These are phyloP conservation scores for Tetradesmus obliquus DNA, from an alignment of 139 green algal species.

Conservation along the genomic window DNA sequence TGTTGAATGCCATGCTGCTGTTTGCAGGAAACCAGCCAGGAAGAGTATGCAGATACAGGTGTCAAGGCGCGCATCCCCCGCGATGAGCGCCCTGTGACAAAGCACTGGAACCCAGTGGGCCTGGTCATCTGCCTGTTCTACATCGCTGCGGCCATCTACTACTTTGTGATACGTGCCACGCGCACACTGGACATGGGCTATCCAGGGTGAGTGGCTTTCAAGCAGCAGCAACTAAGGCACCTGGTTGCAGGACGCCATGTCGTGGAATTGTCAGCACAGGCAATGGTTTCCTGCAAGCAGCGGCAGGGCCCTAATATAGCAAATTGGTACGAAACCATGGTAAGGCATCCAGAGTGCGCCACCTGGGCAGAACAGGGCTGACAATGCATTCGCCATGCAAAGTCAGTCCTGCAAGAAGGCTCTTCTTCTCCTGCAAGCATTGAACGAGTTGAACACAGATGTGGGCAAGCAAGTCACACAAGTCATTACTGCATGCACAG, in stretches of 20 bases:
- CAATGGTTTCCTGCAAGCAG: no score
- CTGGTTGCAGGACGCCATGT: background rate
- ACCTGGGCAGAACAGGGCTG: no score
- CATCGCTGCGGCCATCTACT: conserved; percentile 34
- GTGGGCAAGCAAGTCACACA: no score
- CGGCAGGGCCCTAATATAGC: no score
- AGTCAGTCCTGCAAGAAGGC: background rate
- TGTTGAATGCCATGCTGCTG: background rate
- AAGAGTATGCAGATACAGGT: background rate
- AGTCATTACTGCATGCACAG: no score
- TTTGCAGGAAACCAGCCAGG: background rate
- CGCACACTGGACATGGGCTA: conserved; percentile 48
- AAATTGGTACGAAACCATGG: no score
- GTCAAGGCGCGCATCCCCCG: background rate
- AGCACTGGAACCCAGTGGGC: conserved; percentile 42
- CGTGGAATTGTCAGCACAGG: no score
- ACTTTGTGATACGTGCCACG: conserved; percentile 35
- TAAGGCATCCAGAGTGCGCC: no score
- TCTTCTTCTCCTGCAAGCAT: background rate
- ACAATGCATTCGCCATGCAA: background rate
- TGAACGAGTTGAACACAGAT: background rate
- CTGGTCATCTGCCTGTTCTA: conserved; percentile 40
- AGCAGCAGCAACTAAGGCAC: background rate
- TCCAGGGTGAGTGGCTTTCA: background rate
- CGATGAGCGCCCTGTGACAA: conserved; percentile 15